phyloP scores from a whole-genome alignment of 2,329 filamentous ascomycete genomes.

The Fusarium phyllophilum region DNA sequence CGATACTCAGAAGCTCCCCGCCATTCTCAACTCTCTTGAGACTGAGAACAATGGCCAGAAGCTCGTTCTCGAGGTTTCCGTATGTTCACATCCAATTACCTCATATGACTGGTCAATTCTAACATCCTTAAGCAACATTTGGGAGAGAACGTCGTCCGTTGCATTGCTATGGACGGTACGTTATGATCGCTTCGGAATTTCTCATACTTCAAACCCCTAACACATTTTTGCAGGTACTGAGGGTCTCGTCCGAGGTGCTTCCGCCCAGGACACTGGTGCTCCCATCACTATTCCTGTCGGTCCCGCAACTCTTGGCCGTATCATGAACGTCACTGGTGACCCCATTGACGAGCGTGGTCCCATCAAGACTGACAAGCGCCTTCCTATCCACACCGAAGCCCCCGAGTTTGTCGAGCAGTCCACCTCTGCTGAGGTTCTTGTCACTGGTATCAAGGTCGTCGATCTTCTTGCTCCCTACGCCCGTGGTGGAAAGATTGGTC shows the following conservation, averaged over 20 bases:
- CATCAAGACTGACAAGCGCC: conserved; percentile 89
- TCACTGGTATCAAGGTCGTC: conserved; percentile 99
- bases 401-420: conserved; percentile 95
- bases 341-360: conserved; percentile 99
- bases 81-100: conserved; percentile 61
- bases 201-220: conserved; percentile 24
- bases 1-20: conserved; percentile 89
- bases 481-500: conserved; percentile 99
- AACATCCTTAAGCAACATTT: conserved; percentile 86
- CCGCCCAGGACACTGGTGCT: conserved; percentile 86
- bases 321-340: conserved; percentile 99
- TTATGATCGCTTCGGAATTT: conserved; percentile 39
- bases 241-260: conserved; percentile 95
- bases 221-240: conserved; percentile 80
- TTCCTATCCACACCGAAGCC: conserved; percentile 94
- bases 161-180: conserved; percentile 99
- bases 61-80: conserved; percentile 94
- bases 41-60: conserved; percentile 93
- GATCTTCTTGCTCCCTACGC: conserved; percentile 98
- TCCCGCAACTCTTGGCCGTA: conserved; percentile 92
- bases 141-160: conserved; percentile 98
- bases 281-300: conserved; percentile 98
- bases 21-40: conserved; percentile 97
- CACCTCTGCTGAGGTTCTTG: conserved; percentile 93
- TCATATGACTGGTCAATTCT: conserved; percentile 42